Evolutionary conservation across 75 land plant species (phyloP), one percentile per base, ranked within the genome.

Genomic region (Adiantum capillusveneris): DNA sequence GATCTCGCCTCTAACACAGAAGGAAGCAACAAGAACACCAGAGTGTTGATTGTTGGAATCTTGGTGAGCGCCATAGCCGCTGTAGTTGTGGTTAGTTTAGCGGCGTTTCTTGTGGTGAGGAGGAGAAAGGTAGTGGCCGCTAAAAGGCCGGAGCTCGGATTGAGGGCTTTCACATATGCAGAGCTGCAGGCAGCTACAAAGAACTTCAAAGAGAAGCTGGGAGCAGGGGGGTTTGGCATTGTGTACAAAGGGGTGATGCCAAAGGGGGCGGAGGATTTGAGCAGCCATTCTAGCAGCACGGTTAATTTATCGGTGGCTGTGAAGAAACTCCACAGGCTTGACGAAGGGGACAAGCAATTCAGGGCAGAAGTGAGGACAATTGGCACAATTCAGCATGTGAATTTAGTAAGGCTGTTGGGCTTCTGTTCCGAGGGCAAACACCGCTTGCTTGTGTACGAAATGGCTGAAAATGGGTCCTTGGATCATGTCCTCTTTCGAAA

Each of bases 171-270:
- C 46, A 44, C 50, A 0, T 83, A 66, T 42, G 59, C 27, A 51
- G 74, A 80, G 31, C 60, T 86, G 62, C 78, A 69, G 50, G 27
- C 6, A 42, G 79, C 71, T 0, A 83, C 90, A 7, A 78, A 70
- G 54, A 80, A 78, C 41, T 87, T 87, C 65, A 56, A 75, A 0
- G 77, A 87, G 3, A 77, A 64, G 34, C 42, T 83, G 9, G 90
- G 90, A 13, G 71, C 73, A 29, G 84, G 84, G 9, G 87, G 84
- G 0, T 83, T 75, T 62, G 84, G 84, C 20, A 65, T 79, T 12
- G 87, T 87, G 25, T 83, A 68, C 64, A 55, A 24, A 16, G 57
- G 57, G 3, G 9, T 27, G 12, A 55, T 55, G 1, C n/a, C n/a
- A n/a, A n/a, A n/a, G n/a, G n/a, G n/a, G n/a, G 31, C 28, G 3